Base-by-base conservation (phyloP, 441 rosid species). In the Macaranga tanarius region DNA sequence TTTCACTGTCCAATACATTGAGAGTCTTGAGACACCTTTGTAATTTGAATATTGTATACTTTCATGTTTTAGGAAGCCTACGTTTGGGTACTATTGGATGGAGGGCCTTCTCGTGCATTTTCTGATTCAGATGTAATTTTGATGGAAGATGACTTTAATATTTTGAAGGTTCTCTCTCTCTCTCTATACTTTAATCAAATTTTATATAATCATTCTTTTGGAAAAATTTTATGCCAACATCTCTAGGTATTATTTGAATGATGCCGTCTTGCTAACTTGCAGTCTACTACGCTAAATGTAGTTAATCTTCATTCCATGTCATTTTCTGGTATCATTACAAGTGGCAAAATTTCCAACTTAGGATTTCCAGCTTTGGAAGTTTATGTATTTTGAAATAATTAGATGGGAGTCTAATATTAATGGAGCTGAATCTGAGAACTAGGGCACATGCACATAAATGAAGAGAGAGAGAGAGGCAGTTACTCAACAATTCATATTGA, bases 41-140 rank as follows among this genome's bases (percentile, higher is more conserved):
- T 28, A 52, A 51, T 74, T 75, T 69, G 62, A 19, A 42, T 69
- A 56, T 69, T 64, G 64, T 66, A 23, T 75, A 31, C 62, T 80
- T 73, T 44, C 67, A 80, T 38, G 26, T 81, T 76, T 5, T 74
- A 92, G 97, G 97, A 90, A 76, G 97, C 90, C 69, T 93, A 76
- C 79, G 83, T 86, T 70, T 86, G 98, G 91, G 87, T 93, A 69
- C 78, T 93, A 84, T 89, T 96, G 80, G 93, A 96, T 80, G 99
- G 99, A 81, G 98, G 99, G 61, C 96, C 98, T 69, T 87, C 93
- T 60, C 95, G 96, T 65, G 96, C 98, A 62, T 96, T 88, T 79
- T 88, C 96, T 51, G 90, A 93, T 81, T 84, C 95, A 67, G 98
- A 93, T 84, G 71, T 90, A 72, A 59, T 72, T 45, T 67, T 92